A percentile compares a stretch with the other conserved stretches of the same genome.
These are phyloP conservation scores for Blattamonas nauphoetae DNA, from an alignment of 78 protist genomes.

Conservation along the genomic window DNA sequence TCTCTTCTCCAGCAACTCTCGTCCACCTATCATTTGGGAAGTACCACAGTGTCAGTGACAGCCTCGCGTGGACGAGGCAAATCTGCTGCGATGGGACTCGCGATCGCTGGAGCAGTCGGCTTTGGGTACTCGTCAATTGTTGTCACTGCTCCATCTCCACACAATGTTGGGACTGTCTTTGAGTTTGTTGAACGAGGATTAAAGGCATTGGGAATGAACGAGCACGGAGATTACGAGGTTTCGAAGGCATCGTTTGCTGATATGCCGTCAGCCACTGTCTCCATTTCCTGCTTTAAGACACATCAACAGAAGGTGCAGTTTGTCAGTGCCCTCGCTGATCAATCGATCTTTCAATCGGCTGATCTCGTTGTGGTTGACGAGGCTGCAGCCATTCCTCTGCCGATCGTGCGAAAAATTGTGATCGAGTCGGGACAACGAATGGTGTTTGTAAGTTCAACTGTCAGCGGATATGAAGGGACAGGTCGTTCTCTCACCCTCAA, in stretches of 20 bases:
- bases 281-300: conserved; percentile 74
- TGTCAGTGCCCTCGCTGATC: conserved; percentile 15
- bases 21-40: conserved; percentile 1
- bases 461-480: conserved; percentile 94
- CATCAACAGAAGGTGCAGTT: conserved; percentile 90
- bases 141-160: conserved; percentile 94
- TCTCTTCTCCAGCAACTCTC: not conserved
- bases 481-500: conserved; percentile 96
- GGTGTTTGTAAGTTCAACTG: conserved; percentile 80
- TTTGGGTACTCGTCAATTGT: conserved; percentile 88
- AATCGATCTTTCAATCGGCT: conserved; percentile 39
- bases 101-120: conserved; percentile 78
- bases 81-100: conserved; percentile 91
- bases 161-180: conserved; percentile 85
- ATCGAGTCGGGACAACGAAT: conserved; percentile 61
- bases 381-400: conserved; percentile 99
- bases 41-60: conserved; percentile 80
- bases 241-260: conserved; percentile 54
- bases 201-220: conserved; percentile 57
- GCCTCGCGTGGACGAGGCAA: conserved; percentile 99
- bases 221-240: conserved; percentile 14
- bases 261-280: conserved; percentile 59
- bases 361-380: conserved; percentile 95
- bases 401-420: conserved; percentile 52
- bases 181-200: conserved; percentile 85